Evolutionary conservation across 352 stramenopile species (phyloP).

Genomic region (Phytophthora vignae): DNA sequence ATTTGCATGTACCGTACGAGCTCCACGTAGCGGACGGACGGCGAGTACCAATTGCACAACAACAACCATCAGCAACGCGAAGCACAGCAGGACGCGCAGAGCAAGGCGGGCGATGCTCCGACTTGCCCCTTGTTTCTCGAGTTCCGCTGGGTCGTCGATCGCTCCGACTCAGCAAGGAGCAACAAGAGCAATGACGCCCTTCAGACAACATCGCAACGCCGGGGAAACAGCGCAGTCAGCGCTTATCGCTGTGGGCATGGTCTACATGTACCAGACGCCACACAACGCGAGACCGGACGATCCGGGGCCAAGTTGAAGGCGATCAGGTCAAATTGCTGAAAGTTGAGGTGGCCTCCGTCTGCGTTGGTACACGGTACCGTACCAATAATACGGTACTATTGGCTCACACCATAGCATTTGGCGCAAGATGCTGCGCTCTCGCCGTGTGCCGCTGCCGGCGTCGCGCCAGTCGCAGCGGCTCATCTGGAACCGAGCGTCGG

Average conservation of each 20-base stretch:
- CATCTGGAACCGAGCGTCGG: slow-evolving; percentile 45
- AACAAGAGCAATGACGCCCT: background rate
- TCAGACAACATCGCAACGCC: no score
- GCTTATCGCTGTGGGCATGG: no score
- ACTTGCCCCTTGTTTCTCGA: slow-evolving; percentile 2
- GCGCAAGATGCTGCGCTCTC: slow-evolving; percentile 32
- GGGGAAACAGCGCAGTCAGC: no score
- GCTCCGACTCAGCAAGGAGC: background rate
- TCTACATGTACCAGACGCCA: no score
- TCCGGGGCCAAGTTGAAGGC: no score
- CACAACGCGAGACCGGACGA: no score
- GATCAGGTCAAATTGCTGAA: no score
- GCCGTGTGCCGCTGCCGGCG: slow-evolving; percentile 12
- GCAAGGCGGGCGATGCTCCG: background rate
- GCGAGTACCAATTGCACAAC: background rate
- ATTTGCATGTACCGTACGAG: no score
- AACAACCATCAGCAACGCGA: no score
- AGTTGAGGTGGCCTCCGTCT: no score
- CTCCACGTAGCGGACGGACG: no score
- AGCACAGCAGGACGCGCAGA: background rate
- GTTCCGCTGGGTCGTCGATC: slow-evolving; percentile 15
- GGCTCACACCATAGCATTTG: slow-evolving; percentile 12
- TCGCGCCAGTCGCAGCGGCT: slow-evolving; percentile 31
- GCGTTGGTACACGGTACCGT: background rate
- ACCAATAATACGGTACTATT: slow-evolving; percentile 7